These are phyloP conservation scores for Protea cynaroides DNA, from an alignment of 164 flowering plant genomes.

Conservation along the genomic window DNA sequence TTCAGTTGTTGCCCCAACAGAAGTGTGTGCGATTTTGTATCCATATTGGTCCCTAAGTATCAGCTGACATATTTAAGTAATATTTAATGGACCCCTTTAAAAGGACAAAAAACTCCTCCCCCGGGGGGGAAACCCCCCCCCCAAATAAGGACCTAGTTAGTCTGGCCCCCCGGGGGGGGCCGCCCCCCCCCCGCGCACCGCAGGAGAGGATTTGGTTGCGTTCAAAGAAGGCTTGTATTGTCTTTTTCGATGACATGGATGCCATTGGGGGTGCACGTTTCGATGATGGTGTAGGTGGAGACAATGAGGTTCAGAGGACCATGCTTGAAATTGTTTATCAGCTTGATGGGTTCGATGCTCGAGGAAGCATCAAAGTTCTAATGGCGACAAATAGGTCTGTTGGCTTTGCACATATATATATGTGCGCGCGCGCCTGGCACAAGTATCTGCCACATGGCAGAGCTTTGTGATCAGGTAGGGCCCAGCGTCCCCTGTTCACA, in stretches of 20 bases:
- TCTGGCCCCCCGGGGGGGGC: too few species aligned
- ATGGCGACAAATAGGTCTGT: slow-evolving; percentile 95
- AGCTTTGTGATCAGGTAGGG: too few species aligned
- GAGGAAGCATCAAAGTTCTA: slow-evolving; percentile 91
- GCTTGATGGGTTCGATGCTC: slow-evolving; percentile 97
- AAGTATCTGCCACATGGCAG: too few species aligned
- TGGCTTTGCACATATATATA: not conserved
- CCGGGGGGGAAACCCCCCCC: too few species aligned
- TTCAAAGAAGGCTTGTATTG: slow-evolving; percentile 93
- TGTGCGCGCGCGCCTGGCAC: too few species aligned
- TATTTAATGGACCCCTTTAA: too few species aligned
- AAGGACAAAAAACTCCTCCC: too few species aligned
- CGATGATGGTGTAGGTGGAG: slow-evolving; percentile 97
- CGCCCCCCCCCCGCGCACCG: too few species aligned
- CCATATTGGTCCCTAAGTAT: not conserved
- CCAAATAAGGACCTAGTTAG: too few species aligned
- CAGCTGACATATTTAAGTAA: not conserved
- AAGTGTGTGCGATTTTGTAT: not conserved
- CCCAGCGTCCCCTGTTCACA: too few species aligned
- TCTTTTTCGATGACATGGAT: slow-evolving; percentile 98
- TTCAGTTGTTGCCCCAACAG: not conserved
- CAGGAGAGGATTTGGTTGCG: too few species aligned
- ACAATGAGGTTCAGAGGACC: slow-evolving; percentile 94
- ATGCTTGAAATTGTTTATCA: slow-evolving; percentile 99
- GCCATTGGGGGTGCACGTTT: slow-evolving; percentile 98